Conservation (phyloP, 331 rosid species). For the Quercus lobata region DNA sequence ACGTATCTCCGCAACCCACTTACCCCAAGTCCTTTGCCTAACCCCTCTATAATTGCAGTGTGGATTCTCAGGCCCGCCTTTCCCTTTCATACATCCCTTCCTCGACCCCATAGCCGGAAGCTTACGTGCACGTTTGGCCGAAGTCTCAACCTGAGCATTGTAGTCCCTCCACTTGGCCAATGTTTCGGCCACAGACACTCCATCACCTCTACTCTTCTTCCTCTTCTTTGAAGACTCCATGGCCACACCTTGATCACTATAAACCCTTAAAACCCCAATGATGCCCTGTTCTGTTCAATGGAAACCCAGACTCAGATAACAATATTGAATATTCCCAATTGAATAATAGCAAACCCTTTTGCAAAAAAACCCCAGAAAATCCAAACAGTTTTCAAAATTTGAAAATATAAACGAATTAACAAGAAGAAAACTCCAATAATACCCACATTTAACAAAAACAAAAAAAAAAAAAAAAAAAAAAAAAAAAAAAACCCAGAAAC, state of each 20-base stretch:
- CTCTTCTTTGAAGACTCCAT: slow-evolving; percentile 53
- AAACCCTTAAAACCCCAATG: too few relatives aligned
- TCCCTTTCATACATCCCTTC: slow-evolving; percentile 82
- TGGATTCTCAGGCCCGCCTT: slow-evolving; percentile 70
- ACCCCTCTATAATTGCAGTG: slow-evolving; percentile 63
- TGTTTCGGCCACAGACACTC: slow-evolving; percentile 45
- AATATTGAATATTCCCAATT: too few relatives aligned
- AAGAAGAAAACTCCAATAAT: too few relatives aligned
- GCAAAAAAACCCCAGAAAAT: too few relatives aligned
- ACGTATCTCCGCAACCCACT: slow-evolving; percentile 72
- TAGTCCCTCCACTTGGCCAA: slow-evolving; percentile 63
- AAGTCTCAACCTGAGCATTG: slow-evolving; percentile 20
- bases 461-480: too few relatives aligned
- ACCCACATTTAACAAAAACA: too few relatives aligned
- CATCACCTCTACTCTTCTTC: slow-evolving; percentile 52
- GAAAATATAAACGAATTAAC: too few relatives aligned
- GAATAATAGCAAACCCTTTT: too few relatives aligned
- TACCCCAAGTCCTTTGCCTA: slow-evolving; percentile 78
- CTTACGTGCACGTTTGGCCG: slow-evolving; percentile 27
- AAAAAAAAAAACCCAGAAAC: too few relatives aligned
- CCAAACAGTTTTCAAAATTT: too few relatives aligned
- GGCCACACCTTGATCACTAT: not conserved
- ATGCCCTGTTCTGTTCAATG: not conserved
- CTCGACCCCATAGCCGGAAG: slow-evolving; percentile 66
- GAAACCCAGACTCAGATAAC: not conserved